A percentile compares a stretch with the other conserved stretches of the same genome.
Evolutionary conservation across 2,329 filamentous ascomycete species (phyloP).

Genomic region (Bimuria novae-zelandiae): DNA sequence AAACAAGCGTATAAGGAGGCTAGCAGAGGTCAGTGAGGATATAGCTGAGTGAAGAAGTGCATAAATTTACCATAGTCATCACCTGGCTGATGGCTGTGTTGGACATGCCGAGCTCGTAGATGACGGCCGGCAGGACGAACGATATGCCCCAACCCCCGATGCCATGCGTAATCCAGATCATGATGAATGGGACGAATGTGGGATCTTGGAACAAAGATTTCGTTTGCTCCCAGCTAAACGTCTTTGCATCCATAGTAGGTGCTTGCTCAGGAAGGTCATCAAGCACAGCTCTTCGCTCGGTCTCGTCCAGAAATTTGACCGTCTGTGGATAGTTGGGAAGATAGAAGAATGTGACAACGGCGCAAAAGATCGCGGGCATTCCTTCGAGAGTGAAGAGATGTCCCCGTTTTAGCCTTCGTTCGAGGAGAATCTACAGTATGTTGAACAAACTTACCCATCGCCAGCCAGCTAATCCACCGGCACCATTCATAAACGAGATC

Average conservation of each 20-base stretch:
- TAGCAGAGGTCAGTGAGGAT: slow-evolving; percentile 6
- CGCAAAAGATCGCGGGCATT: slow-evolving; percentile 23
- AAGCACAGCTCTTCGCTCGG: slow-evolving; percentile 22
- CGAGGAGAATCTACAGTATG: not conserved
- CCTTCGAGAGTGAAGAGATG: slow-evolving; percentile 30
- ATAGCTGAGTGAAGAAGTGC: not conserved
- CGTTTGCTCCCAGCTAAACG: slow-evolving; percentile 26
- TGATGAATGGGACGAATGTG: slow-evolving; percentile 27
- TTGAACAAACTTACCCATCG: slow-evolving; percentile 28
- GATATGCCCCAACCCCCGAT: slow-evolving; percentile 31
- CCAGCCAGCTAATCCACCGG: slow-evolving; percentile 47
- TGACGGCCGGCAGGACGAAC: slow-evolving; percentile 25
- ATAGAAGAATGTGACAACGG: slow-evolving; percentile 22
- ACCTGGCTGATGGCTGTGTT: slow-evolving; percentile 33
- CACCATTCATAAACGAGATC: slow-evolving; percentile 64
- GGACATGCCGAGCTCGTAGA: slow-evolving; percentile 53
- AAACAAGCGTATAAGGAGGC: slow-evolving; percentile 28
- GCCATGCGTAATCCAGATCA: slow-evolving; percentile 31
- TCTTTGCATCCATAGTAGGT: slow-evolving; percentile 27
- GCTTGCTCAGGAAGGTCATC: slow-evolving; percentile 25
- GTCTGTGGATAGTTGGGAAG: slow-evolving; percentile 29
- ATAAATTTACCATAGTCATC: slow-evolving; percentile 27
- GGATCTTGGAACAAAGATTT: slow-evolving; percentile 21
- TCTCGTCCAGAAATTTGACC: slow-evolving; percentile 21
- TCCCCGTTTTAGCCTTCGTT: not conserved